A percentile compares a stretch with the other conserved stretches of the same genome.
These are phyloP conservation scores for Apophysomyces sp. DNA, from an alignment of 371 early-diverging fungal genomes.

Conservation along the genomic window DNA sequence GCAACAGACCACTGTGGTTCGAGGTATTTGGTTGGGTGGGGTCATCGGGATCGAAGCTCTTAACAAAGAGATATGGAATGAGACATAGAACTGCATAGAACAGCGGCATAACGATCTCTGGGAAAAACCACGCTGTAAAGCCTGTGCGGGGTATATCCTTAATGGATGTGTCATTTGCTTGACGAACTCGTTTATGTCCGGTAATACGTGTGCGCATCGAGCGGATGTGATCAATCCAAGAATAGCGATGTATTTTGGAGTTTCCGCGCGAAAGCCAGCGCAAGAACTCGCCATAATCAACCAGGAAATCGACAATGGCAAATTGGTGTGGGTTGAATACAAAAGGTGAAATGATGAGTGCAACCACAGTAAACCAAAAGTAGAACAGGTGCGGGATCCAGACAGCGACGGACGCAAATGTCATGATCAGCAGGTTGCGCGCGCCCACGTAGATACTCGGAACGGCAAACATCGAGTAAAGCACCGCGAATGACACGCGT, in stretches of 20 bases:
- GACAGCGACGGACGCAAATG: slow-evolving; percentile 68
- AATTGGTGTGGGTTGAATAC: slow-evolving; percentile 87
- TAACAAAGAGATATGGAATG: slow-evolving; percentile 62
- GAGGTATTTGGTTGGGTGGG: slow-evolving; percentile 22
- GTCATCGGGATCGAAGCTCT: slow-evolving; percentile 36
- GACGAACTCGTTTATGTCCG: slow-evolving; percentile 62
- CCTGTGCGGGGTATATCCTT: slow-evolving; percentile 39
- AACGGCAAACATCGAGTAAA: slow-evolving; percentile 81
- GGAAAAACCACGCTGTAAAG: slow-evolving; percentile 63
- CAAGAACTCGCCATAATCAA: slow-evolving; percentile 79
- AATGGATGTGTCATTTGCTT: not conserved
- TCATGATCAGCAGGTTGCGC: slow-evolving; percentile 61
- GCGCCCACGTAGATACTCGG: slow-evolving; percentile 79
- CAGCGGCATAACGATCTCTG: slow-evolving; percentile 73
- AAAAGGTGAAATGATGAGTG: slow-evolving; percentile 74
- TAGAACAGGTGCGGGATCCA: slow-evolving; percentile 76
- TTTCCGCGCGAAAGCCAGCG: slow-evolving; percentile 83
- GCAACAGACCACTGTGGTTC: slow-evolving; percentile 41
- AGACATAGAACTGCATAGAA: slow-evolving; percentile 63
- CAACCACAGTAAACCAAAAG: slow-evolving; percentile 81
- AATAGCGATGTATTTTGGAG: slow-evolving; percentile 59
- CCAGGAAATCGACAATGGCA: slow-evolving; percentile 65
- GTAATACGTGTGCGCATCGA: slow-evolving; percentile 70
- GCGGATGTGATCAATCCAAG: slow-evolving; percentile 78
- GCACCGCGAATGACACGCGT: slow-evolving; percentile 67